Base-by-base conservation (phyloP, 768 basidiomycete species). In the Xerocomus brunneocitrinus region DNA sequence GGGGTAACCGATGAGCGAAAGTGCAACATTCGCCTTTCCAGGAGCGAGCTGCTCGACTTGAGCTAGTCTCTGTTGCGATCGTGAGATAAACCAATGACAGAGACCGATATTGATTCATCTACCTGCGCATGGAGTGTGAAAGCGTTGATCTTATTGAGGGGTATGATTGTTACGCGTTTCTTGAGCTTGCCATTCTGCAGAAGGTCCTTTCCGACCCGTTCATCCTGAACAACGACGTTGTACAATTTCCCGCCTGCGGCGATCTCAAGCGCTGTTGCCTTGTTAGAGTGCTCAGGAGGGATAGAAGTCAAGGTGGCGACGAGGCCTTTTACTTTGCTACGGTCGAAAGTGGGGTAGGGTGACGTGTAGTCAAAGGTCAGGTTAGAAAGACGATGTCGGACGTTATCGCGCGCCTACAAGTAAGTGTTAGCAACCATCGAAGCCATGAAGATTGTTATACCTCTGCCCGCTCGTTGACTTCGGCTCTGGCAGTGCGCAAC, bases 171-270 rank as follows among this genome's bases (percentile, higher is more conserved):
- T 19, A 95, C 89, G 19, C 94, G 83, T 70, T 88, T 92, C 74
- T 82, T 86, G 60, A 98, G 80, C 46, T 76, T 74, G 8, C 86
- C 85, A 44, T 87, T 83, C 65, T 88, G 81, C 44, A 98, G 73
- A 25, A 98, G 78, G 28, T 89, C 84, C 61, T 88, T 89, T 28
- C 93, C 95, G 42, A 95, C 82, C 52, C 80, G 80, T 70, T 98
- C 94, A 64, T 95, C 85, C 58, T 95, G 85, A 8, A 98, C 90
- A 27, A 98, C 89, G 35, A 98, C 91, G 58, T 98, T 92, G 72
- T 89, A 97, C 8, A 99, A 76, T 58, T 87, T 89, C 1, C 82
- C 85, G 0, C 94, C 94, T 0, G 94, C 95, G 16, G 90, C 84
- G 57, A 98, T 86, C 70, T 99, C 97, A 4, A 98, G 78, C 3